A percentile compares a stretch with the other conserved stretches of the same genome.
Evolutionary conservation across 192 early-diverging fungal species (phyloP).

Genomic region (Spizellomyces sp.): DNA sequence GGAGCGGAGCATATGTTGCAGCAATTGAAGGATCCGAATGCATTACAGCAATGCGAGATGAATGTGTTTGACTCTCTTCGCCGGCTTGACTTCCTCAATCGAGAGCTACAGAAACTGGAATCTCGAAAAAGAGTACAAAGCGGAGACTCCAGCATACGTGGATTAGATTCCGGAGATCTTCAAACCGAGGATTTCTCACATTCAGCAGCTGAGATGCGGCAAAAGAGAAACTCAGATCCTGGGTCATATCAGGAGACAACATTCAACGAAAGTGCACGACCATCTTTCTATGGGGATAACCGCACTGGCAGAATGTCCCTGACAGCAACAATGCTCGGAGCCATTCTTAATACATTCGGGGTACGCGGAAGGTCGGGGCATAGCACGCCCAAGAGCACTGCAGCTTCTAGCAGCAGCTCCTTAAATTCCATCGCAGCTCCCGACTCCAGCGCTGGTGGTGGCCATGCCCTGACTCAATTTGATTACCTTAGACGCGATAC

Average conservation of each 20-base stretch:
- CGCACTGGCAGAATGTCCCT: conserved; percentile 17
- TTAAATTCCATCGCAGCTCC: conserved; percentile 16
- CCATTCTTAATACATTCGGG: conserved; percentile 27
- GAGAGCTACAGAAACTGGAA: conserved; percentile 40
- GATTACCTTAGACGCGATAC: conserved; percentile 52
- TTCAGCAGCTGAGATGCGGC: neutral
- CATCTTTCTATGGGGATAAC: conserved; percentile 14
- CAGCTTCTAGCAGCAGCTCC: conserved; percentile 32
- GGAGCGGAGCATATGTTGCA: conserved; percentile 72
- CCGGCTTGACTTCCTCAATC: conserved; percentile 42
- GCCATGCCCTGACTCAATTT: conserved; percentile 12
- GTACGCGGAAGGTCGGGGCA: conserved; percentile 14
- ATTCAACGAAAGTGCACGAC: neutral
- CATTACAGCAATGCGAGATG: conserved; percentile 73
- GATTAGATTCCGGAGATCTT: neutral
- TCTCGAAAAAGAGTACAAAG: conserved; percentile 7
- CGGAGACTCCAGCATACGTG: neutral
- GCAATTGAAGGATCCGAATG: conserved; percentile 70
- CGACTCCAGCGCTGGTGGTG: neutral
- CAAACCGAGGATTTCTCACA: neutral
- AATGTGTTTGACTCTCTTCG: conserved; percentile 43
- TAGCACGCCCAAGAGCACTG: conserved; percentile 21
- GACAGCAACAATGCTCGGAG: conserved; percentile 28
- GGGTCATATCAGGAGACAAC: conserved; percentile 18
- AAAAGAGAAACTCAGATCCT: conserved; percentile 25